Evolutionary conservation across 2,329 filamentous ascomycete species (phyloP), one percentile per base, ranked within the genome.

Genomic region (Fusarium hainanense): DNA sequence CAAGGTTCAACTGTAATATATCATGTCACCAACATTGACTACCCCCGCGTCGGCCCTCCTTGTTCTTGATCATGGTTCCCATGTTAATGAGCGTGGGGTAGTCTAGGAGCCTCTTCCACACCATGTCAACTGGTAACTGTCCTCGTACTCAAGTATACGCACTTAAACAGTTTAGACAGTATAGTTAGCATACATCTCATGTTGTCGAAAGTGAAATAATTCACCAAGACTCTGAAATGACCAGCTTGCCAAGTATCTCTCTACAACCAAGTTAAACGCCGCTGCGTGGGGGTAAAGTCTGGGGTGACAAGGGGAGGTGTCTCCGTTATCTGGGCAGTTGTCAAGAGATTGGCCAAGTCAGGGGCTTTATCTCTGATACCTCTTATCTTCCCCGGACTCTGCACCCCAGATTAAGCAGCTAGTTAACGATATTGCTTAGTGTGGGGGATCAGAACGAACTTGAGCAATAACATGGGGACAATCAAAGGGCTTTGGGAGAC

Each of bases 331-430:
- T 67, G 42, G 62, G 32, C n/a, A 42, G 54, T 49, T 62, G 47
- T 43, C 32, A 32, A 34, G 37, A 47, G 48, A 57, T 32, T 37
- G 55, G 51, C 50, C 23, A 52, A 52, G 62, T 58, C 56, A 54
- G 66, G 54, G 50, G 50, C 44, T 63, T 70, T 69, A 69, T 69
- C 66, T 70, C 43, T 58, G 49, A 62, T 61, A 52, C 41, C 27
- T 48, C 66, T 61, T 57, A 69, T 49, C 66, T 69, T 47, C 40
- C 44, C 46, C 23, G n/a, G 16, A 42, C 14, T 40, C 23, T 56
- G 9, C 9, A 28, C 41, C 27, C 41, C 18, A 25, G 30, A 57
- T 20, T 48, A 46, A 50, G n/a, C 4, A 28, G 12, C 30, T 21
- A 37, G 27, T 23, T 25, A 21, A 32, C 37, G 16, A 13, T 37